These are phyloP conservation scores for Trametes cubensis DNA, from an alignment of 768 basidiomycete genomes.

Conservation along the genomic window DNA sequence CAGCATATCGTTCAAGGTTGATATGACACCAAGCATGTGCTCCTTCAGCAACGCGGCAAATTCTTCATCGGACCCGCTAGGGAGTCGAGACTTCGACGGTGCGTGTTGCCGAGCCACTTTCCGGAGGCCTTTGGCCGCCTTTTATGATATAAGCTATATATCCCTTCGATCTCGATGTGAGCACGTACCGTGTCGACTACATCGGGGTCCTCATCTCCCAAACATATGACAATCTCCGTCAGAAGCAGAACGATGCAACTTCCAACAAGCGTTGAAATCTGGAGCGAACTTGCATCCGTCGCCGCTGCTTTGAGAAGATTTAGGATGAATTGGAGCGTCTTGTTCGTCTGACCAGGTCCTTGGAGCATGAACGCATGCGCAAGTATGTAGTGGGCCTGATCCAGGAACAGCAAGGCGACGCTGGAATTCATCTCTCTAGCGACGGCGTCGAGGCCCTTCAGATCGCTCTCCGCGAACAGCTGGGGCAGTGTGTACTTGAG, in stretches of 20 bases:
- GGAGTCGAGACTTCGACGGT: slow-evolving; percentile 30
- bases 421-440: slow-evolving; percentile 50
- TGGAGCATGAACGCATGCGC: slow-evolving; percentile 67
- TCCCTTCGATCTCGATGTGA: neutral
- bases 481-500: slow-evolving; percentile 67
- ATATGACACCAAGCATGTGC: slow-evolving; percentile 83
- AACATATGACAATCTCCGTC: slow-evolving; percentile 70
- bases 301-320: slow-evolving; percentile 56
- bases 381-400: slow-evolving; percentile 62
- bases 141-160: slow-evolving; percentile 32
- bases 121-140: slow-evolving; percentile 51
- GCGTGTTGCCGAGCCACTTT: slow-evolving; percentile 44
- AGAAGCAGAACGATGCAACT: slow-evolving; percentile 72
- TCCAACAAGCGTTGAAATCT: slow-evolving; percentile 56
- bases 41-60: slow-evolving; percentile 66
- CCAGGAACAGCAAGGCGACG: slow-evolving; percentile 58
- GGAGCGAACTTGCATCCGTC: slow-evolving; percentile 37
- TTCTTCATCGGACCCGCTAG: slow-evolving; percentile 37
- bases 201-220: slow-evolving; percentile 68
- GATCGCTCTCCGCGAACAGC: slow-evolving; percentile 65
- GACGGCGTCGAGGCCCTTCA: slow-evolving; percentile 62
- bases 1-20: slow-evolving; percentile 81
- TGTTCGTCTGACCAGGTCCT: slow-evolving; percentile 55
- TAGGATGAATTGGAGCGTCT: slow-evolving; percentile 63
- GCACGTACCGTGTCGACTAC: slow-evolving; percentile 48